Conservation (phyloP, 805 yeast genomes). For the Barnettozyma siamensis region DNA sequence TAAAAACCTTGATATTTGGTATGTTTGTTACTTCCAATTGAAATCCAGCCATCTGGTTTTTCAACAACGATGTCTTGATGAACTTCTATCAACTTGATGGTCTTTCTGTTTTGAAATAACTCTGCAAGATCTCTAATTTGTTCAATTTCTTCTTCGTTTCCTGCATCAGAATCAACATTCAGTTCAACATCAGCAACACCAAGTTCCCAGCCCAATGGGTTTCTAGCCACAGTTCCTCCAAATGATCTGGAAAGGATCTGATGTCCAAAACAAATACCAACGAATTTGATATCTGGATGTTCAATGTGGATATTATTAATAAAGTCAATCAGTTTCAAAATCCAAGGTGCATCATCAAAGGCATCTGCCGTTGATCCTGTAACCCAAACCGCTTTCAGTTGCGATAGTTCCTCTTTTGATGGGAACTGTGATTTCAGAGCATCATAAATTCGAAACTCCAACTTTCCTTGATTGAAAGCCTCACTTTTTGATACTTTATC, state of each 20-base stretch:
- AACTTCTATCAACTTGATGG: constrained; percentile 43
- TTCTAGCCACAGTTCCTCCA: constrained; percentile 54
- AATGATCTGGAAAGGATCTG: constrained; percentile 66
- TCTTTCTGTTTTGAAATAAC: constrained; percentile 17
- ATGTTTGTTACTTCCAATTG: constrained; percentile 46
- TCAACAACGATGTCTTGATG: constrained; percentile 54
- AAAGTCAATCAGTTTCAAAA: constrained; percentile 32
- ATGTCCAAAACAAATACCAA: constrained; percentile 86
- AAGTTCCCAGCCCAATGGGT: constrained; percentile 66
- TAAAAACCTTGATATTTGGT: constrained; percentile 67
- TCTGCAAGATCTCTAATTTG: constrained; percentile 22
- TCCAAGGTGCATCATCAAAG: constrained; percentile 38
- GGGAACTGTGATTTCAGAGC: constrained; percentile 26
- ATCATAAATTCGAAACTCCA: constrained; percentile 32
- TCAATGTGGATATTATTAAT: constrained; percentile 19
- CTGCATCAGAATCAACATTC: constrained; percentile 14
- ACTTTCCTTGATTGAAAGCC: no score
- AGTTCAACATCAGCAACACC: constrained; percentile 50
- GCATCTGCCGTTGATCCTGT: constrained; percentile 51
- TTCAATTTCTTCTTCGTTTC: constrained; percentile 23
- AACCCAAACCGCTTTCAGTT: constrained; percentile 38
- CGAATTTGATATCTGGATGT: constrained; percentile 33
- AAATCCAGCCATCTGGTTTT: constrained; percentile 30
- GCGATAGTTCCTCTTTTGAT: constrained; percentile 23
- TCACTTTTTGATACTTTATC: no score